Percentiles rank a stretch among this genome's conserved stretches.
Evolutionary conservation across 306 rosid genomes (phyloP).

Genomic region (Neltuma alba): DNA sequence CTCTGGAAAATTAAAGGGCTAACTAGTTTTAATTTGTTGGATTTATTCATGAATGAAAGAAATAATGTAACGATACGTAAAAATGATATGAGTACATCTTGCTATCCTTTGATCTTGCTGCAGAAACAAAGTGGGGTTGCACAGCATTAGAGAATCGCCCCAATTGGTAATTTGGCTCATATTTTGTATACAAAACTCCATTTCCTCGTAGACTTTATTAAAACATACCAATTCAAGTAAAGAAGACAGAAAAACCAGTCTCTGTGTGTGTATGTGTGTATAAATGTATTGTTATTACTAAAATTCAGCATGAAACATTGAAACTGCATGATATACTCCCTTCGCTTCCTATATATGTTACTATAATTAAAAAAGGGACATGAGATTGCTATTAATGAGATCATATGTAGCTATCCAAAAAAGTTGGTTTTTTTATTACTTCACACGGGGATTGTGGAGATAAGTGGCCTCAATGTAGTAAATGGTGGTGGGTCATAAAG

Average conservation of each 20-base stretch:
- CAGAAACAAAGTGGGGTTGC: not conserved
- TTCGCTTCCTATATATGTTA: not conserved
- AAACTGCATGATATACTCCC: not conserved
- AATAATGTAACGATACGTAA: too few relatives aligned
- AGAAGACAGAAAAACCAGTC: not conserved
- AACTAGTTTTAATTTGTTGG: not conserved
- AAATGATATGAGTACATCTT: too few relatives aligned
- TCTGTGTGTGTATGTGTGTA: too few relatives aligned
- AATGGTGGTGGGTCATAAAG: constrained; percentile 36
- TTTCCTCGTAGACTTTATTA: not conserved
- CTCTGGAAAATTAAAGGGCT: not conserved
- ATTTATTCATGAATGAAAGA: not conserved
- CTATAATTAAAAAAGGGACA: not conserved
- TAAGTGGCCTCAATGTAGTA: constrained; percentile 31
- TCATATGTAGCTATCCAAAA: not conserved
- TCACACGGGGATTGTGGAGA: constrained; percentile 57
- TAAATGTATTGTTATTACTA: not conserved
- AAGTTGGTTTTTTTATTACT: constrained; percentile 21
- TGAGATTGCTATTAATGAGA: not conserved
- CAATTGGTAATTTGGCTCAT: not conserved
- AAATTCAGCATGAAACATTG: not conserved
- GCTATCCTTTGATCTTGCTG: not conserved
- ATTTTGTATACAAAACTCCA: not conserved
- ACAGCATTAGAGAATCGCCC: not conserved
- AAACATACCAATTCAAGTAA: constrained; percentile 2